Conservation (phyloP, 164 flowering plant species). For the Vitis rupestris region DNA sequence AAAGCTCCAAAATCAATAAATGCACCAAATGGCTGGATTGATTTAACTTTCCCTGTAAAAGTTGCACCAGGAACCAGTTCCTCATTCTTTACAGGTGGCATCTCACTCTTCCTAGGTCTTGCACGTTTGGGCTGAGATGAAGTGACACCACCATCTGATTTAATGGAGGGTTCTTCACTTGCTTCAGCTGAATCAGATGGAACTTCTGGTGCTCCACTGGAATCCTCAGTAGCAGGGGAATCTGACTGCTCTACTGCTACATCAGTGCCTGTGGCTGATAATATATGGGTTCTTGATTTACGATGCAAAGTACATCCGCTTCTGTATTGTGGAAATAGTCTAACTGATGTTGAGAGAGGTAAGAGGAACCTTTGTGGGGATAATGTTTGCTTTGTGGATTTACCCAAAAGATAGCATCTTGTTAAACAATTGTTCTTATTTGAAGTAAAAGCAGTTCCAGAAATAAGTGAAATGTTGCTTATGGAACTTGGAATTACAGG, state of each 20-base stretch:
- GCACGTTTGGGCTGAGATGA: conserved; percentile 46
- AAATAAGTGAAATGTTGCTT: conserved; percentile 47
- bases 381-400: conserved; percentile 25
- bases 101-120: conserved; percentile 76
- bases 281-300: conserved; percentile 24
- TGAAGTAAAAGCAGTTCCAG: conserved; percentile 39
- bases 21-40: conserved; percentile 97
- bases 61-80: conserved; percentile 82
- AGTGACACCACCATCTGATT: conserved; percentile 33
- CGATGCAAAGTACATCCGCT: conserved; percentile 20
- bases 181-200: conserved; percentile 31
- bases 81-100: conserved; percentile 92
- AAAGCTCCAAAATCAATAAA: conserved; percentile 97
- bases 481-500: conserved; percentile 66
- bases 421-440: conserved; percentile 37
- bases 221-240: conserved; percentile 39
- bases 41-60: conserved; percentile 88
- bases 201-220: conserved; percentile 31
- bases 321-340: conserved; percentile 43
- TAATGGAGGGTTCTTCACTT: conserved; percentile 36
- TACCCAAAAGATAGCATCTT: conserved; percentile 34
- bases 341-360: conserved; percentile 44
- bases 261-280: conserved; percentile 68
- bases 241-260: conserved; percentile 67
- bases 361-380: conserved; percentile 34